These are phyloP conservation scores for Exophiala alcalophila DNA, from an alignment of 2,329 filamentous ascomycete genomes.

Conservation along the genomic window DNA sequence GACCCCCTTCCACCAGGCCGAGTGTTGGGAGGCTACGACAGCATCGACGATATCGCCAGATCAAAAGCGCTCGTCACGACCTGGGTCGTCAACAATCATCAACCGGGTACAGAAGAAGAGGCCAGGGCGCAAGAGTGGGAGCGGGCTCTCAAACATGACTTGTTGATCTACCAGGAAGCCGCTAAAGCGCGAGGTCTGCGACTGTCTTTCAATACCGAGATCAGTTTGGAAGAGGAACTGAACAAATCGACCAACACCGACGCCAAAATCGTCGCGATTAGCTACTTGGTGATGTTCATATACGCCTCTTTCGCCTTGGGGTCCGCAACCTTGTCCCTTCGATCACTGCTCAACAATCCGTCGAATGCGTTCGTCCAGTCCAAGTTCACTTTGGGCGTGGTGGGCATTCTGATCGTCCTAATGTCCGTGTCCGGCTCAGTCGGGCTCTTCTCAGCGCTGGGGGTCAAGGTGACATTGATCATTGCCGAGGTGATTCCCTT, in stretches of 20 bases:
- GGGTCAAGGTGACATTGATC: slow-evolving; percentile 92
- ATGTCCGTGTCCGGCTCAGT: slow-evolving; percentile 98
- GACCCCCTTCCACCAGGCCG: slow-evolving; percentile 84
- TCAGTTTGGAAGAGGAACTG: slow-evolving; percentile 89
- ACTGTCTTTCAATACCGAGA: slow-evolving; percentile 91
- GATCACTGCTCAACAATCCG: slow-evolving; percentile 76
- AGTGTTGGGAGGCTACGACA: slow-evolving; percentile 76
- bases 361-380: slow-evolving; percentile 85
- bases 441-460: slow-evolving; percentile 85
- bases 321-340: slow-evolving; percentile 75
- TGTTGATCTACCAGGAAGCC: slow-evolving; percentile 77
- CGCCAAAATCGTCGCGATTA: slow-evolving; percentile 92
- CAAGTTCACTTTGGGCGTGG: slow-evolving; percentile 92
- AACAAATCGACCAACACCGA: slow-evolving; percentile 99
- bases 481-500: slow-evolving; percentile 99
- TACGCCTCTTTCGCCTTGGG: slow-evolving; percentile 92
- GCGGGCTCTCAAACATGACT: slow-evolving; percentile 66
- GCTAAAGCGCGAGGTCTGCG: slow-evolving; percentile 74
- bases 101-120: slow-evolving; percentile 68
- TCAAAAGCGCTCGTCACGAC: slow-evolving; percentile 81
- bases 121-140: slow-evolving; percentile 86
- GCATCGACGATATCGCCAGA: slow-evolving; percentile 58
- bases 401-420: slow-evolving; percentile 89
- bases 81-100: slow-evolving; percentile 89
- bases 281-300: slow-evolving; percentile 98